Evolutionary conservation across 139 green algal species (phyloP).

Genomic region (Coccomyxa sp.): DNA sequence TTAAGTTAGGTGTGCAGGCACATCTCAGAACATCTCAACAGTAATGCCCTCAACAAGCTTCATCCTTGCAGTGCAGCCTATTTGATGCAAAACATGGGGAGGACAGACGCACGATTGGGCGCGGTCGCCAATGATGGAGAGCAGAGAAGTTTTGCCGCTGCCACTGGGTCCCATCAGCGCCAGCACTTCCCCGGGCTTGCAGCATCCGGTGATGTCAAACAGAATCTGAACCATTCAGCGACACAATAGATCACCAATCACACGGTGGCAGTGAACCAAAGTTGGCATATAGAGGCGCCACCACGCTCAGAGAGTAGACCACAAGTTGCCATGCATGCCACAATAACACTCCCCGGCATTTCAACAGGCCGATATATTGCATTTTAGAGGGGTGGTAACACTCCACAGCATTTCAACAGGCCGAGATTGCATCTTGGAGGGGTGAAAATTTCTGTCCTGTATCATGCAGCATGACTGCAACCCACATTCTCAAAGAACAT

Average conservation of each 20-base stretch:
- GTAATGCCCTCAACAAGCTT: too few species aligned
- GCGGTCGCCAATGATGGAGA: conserved; percentile 62
- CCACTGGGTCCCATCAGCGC: conserved; percentile 45
- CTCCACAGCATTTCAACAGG: too few species aligned
- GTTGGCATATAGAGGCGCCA: not conserved
- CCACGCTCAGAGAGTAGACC: not conserved
- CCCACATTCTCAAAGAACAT: too few species aligned
- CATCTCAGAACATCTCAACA: too few species aligned
- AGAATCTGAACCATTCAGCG: conserved; percentile 38
- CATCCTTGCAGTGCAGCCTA: not conserved
- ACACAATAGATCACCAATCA: not conserved
- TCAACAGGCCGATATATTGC: not conserved
- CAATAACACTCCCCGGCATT: not conserved
- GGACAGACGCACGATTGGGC: not conserved
- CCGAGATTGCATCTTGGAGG: too few species aligned
- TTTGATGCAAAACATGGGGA: not conserved
- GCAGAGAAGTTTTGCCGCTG: conserved; percentile 68
- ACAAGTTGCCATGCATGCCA: not conserved
- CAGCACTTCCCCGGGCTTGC: conserved; percentile 51
- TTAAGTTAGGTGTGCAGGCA: too few species aligned
- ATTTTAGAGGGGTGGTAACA: too few species aligned
- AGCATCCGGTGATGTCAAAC: conserved; percentile 31
- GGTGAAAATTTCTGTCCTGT: too few species aligned
- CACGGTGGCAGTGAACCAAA: too few species aligned
- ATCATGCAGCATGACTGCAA: too few species aligned